Evolutionary conservation across 108 stramenopile species (phyloP).

Genomic region (Hondaea fermentalgiana): DNA sequence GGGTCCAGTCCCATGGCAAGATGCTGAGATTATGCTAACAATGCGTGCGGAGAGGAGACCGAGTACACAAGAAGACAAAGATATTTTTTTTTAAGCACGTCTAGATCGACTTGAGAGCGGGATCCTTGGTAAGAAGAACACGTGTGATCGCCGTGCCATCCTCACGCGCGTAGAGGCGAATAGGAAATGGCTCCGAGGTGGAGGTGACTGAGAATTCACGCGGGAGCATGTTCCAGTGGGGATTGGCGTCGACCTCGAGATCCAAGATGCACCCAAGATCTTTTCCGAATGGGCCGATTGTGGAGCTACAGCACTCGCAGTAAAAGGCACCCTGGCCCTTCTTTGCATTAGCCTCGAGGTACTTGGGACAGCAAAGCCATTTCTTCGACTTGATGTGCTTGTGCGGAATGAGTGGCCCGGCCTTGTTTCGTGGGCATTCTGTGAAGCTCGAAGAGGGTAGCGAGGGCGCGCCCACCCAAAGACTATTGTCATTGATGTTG

Average conservation of each 20-base stretch:
- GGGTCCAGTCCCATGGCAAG: no score
- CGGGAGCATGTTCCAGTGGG: constrained; percentile 10
- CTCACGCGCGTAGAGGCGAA: constrained; percentile 9
- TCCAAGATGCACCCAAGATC: constrained; percentile 15
- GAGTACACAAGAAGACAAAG: no score
- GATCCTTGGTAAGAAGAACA: not conserved
- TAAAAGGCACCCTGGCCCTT: constrained; percentile 11
- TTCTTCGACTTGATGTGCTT: constrained; percentile 9
- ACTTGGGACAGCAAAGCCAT: constrained; percentile 12
- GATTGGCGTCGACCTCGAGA: not conserved
- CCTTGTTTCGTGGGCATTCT: not conserved
- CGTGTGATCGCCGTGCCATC: not conserved
- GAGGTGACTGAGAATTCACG: not conserved
- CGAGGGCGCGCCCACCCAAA: not conserved
- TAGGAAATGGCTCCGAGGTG: not conserved
- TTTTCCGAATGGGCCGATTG: not conserved
- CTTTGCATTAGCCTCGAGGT: not conserved
- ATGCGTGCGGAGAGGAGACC: no score
- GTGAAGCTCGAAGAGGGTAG: not conserved
- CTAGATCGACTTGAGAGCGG: not conserved
- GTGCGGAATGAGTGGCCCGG: not conserved
- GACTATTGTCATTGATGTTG: constrained; percentile 11
- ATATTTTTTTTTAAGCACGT: not conserved
- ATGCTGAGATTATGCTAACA: no score
- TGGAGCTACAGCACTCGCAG: not conserved